Base-by-base conservation (phyloP, 108 stramenopile genomes). In the Pseudonitzschia pungens region DNA sequence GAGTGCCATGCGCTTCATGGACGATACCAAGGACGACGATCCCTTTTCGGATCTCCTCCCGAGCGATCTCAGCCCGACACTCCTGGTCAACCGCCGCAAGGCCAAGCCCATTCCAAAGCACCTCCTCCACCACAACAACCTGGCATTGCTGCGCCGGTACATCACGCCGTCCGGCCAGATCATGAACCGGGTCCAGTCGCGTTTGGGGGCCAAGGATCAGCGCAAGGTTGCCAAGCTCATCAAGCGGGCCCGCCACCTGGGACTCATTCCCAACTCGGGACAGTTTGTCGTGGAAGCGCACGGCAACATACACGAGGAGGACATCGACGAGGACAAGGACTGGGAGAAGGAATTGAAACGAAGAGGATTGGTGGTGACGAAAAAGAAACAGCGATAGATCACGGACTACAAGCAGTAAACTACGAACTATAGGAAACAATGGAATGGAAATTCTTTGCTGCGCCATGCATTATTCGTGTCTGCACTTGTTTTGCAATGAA, bases 131-230 rank as follows among this genome's bases (percentile, higher is more conserved):
- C 93, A 94, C 69, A 94, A 94, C 77, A 94, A 94, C 54, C 70
- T 94, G 18, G 57, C 80, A 0, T 68, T 92, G 32, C 58, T 95
- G 59, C 52, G 87, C 42, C 75, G 89, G 22, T 95, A 88, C 81
- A 74, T 86, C 32, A 89, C 88, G 10, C 91, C 91, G 18, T 86
- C 86, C 12, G 91, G 91, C 33, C 87, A 89, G 72, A 91, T 95
- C 69, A 89, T 86, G 90, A 87, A 92, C 68, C 83, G 91, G 4
- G 81, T 89, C 14, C 88, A 89, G 55, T 82, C 81, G 45, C 74
- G 94, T 20, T 51, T 95, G 66, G 91, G 94, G 31, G 94, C 91
- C 29, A 89, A 89, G 57, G 91, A 91, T 80, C 94, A 95, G 58
- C 80, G 94, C 12, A 87, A 89, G 70, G 75, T 95, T 50, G 78